Conservation (phyloP, 1,284 basidiomycete genomes). For the Salmacisia buchloeana region DNA sequence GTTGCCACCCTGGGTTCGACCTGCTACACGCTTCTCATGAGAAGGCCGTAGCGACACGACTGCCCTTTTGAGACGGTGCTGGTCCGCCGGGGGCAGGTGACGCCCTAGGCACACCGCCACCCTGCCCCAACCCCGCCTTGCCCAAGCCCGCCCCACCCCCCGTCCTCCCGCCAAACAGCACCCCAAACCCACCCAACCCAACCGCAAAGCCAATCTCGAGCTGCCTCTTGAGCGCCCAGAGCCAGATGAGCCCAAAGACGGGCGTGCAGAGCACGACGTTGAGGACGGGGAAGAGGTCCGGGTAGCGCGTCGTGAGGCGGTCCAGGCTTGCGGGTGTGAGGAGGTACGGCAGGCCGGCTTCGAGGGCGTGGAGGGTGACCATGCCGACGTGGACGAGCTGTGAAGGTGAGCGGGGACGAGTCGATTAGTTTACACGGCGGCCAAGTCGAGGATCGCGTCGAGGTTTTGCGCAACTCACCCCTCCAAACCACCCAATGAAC, state of each 20-base stretch:
- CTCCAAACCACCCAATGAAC: conserved; percentile 5
- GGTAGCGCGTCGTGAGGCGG: conserved; percentile 65
- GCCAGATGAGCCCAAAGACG: conserved; percentile 62
- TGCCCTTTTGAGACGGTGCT: too few species aligned
- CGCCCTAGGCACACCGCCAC: too few species aligned
- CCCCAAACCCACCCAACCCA: conserved; percentile 23
- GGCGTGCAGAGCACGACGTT: conserved; percentile 77
- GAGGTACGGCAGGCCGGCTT: conserved; percentile 56
- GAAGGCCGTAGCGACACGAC: too few species aligned
- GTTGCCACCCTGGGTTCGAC: too few species aligned
- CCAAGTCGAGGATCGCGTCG: neutral
- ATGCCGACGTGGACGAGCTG: conserved; percentile 55
- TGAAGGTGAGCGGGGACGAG: neutral
- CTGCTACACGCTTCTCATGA: too few species aligned
- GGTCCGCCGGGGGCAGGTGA: too few species aligned
- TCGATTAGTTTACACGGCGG: neutral
- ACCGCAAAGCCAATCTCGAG: conserved; percentile 43
- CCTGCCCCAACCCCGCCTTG: too few species aligned
- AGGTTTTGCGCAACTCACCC: neutral
- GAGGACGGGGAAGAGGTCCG: conserved; percentile 76
- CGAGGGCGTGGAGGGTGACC: conserved; percentile 61
- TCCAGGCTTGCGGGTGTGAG: conserved; percentile 12
- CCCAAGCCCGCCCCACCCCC: too few species aligned
- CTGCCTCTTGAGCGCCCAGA: conserved; percentile 50
- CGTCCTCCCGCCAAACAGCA: neutral